Evolutionary conservation across 2,329 filamentous ascomycete genomes (phyloP).

Genomic region (Monosporascus sp.): DNA sequence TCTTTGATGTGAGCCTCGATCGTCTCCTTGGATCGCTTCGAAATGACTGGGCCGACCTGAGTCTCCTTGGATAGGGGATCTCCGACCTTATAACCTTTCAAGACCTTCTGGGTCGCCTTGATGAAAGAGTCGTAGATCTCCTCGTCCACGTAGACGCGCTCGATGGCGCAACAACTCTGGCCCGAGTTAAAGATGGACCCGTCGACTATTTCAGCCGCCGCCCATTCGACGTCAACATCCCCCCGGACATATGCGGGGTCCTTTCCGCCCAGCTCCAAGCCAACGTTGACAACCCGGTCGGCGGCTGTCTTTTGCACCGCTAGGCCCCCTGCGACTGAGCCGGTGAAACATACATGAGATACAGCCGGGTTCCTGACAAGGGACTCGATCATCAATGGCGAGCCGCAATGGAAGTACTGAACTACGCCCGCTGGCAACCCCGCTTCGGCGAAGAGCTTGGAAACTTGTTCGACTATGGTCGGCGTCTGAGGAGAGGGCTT

Average conservation of each 20-base stretch:
- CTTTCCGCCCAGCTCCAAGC: constrained; percentile 89
- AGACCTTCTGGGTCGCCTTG: constrained; percentile 70
- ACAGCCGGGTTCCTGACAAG: constrained; percentile 74
- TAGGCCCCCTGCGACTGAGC: constrained; percentile 82
- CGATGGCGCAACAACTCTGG: constrained; percentile 93
- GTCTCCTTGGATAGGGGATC: constrained; percentile 76
- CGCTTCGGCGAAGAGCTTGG: constrained; percentile 70
- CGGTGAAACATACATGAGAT: constrained; percentile 84
- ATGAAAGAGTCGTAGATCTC: constrained; percentile 81
- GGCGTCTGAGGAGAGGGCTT: constrained; percentile 96
- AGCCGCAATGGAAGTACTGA: constrained; percentile 88
- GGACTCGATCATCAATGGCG: constrained; percentile 68
- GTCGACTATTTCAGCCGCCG: constrained; percentile 89
- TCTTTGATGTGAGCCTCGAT: constrained; percentile 79
- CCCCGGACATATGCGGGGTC: constrained; percentile 84
- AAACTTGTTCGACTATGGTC: constrained; percentile 80
- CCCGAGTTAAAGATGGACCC: constrained; percentile 97
- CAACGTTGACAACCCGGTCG: constrained; percentile 78
- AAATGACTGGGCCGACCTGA: constrained; percentile 84
- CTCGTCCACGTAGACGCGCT: constrained; percentile 86
- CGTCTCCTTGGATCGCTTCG: constrained; percentile 67
- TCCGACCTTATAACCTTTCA: constrained; percentile 79
- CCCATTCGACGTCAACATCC: constrained; percentile 87
- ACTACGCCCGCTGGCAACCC: constrained; percentile 80
- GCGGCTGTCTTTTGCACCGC: constrained; percentile 80